Conservation (phyloP, 1,139 yeast species). For the Trichomonascaceae sp. region DNA sequence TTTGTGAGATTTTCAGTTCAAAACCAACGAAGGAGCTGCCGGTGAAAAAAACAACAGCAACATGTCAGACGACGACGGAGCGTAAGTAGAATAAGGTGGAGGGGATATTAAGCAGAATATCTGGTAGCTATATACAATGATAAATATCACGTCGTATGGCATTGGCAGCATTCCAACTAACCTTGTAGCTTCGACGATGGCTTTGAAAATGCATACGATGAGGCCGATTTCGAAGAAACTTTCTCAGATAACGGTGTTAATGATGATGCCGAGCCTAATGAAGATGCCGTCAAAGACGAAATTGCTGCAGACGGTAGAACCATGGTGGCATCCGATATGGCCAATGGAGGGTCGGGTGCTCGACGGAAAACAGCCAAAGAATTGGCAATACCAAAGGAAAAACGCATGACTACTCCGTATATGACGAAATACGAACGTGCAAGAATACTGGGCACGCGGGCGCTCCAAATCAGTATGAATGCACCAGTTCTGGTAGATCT, state of each 20-base stretch:
- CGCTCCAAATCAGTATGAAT: conserved; percentile 88
- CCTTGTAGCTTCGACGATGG: conserved; percentile 61
- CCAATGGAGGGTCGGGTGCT: conserved; percentile 41
- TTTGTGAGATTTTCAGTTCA: background rate
- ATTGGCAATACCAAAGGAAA: conserved; percentile 81
- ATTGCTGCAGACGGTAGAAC: conserved; percentile 71
- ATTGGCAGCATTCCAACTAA: too few species aligned
- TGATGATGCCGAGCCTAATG: conserved; percentile 36
- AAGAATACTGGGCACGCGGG: conserved; percentile 92
- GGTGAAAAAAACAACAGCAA: background rate
- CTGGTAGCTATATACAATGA: too few species aligned
- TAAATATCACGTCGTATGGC: too few species aligned
- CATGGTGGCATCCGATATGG: conserved; percentile 52
- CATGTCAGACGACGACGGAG: conserved; percentile 34
- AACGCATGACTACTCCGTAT: conserved; percentile 92
- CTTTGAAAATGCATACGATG: conserved; percentile 65
- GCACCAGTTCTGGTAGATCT: conserved; percentile 97
- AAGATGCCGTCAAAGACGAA: conserved; percentile 39
- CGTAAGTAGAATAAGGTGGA: conserved; percentile 18
- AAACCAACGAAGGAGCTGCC: background rate
- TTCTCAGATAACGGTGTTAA: conserved; percentile 62
- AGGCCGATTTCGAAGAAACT: conserved; percentile 62
- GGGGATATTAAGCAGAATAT: too few species aligned
- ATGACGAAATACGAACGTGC: conserved; percentile 99
- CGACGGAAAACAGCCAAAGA: conserved; percentile 68